Conservation (phyloP, 257 asterid species). For the Solanum bukasovii region DNA sequence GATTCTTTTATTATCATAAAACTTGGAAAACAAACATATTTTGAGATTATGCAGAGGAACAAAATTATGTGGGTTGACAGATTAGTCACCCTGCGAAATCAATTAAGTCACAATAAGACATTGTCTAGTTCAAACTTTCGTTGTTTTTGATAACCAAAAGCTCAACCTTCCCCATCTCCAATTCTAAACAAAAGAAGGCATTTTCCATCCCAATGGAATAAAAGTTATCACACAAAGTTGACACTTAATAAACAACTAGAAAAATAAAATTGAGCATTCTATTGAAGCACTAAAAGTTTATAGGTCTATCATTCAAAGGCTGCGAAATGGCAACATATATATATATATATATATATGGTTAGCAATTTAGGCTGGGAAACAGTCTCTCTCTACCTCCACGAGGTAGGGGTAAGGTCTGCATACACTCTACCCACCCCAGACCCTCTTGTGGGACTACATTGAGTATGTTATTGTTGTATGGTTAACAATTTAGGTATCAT, state of each 20-base stretch:
- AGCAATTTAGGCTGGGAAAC: neutral
- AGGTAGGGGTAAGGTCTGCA: neutral
- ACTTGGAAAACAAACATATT: neutral
- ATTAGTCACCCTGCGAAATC: neutral
- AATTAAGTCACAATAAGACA: neutral
- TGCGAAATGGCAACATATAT: neutral
- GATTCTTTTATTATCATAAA: neutral
- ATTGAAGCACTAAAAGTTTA: neutral
- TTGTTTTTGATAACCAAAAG: neutral
- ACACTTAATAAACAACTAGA: neutral
- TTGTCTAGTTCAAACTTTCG: neutral
- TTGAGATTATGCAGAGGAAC: neutral
- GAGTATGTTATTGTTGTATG: neutral
- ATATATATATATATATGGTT: neutral
- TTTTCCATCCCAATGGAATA: neutral
- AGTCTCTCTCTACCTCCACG: neutral
- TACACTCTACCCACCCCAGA: neutral
- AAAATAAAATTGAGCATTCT: neutral
- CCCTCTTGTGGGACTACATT: neutral
- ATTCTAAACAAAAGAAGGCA: neutral
- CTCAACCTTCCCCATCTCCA: neutral
- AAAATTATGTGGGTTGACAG: neutral
- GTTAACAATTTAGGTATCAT: neutral
- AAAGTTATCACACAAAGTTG: neutral
- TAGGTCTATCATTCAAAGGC: neutral